Conservation (phyloP, 495 filamentous ascomycete genomes). For the Articulospora tetracladia region DNA sequence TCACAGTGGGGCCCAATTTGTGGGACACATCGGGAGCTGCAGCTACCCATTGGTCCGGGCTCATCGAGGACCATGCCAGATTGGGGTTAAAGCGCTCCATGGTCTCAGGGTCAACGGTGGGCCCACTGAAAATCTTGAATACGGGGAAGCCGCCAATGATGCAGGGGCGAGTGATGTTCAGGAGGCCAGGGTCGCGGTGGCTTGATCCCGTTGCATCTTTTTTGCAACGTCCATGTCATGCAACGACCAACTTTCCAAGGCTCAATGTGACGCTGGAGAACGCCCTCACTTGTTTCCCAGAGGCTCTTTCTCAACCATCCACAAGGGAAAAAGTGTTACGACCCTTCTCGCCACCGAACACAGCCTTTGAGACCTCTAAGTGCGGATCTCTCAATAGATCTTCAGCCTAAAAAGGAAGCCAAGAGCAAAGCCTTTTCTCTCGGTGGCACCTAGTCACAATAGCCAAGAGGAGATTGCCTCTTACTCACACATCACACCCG, state of each 20-base stretch:
- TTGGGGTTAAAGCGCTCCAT: background rate
- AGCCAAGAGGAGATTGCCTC: too few relatives aligned
- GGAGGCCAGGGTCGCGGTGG: background rate
- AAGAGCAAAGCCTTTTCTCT: too few relatives aligned
- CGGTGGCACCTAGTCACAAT: too few relatives aligned
- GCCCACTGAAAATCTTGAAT: conserved; percentile 3
- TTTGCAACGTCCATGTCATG: background rate
- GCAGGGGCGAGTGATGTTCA: background rate
- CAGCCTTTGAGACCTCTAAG: too few relatives aligned
- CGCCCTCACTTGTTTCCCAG: too few relatives aligned
- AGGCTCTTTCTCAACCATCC: too few relatives aligned
- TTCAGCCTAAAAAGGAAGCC: too few relatives aligned
- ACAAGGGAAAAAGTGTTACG: too few relatives aligned
- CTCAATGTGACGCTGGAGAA: too few relatives aligned
- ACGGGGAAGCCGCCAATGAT: background rate
- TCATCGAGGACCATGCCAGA: background rate
- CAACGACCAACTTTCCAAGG: background rate
- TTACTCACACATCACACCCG: too few relatives aligned
- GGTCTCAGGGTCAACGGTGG: conserved; percentile 1
- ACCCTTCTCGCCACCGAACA: too few relatives aligned
- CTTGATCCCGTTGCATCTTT: background rate
- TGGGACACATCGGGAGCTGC: background rate
- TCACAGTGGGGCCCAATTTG: background rate
- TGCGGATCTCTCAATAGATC: too few relatives aligned
- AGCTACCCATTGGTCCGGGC: background rate